These are phyloP conservation scores for Bacterosira constricta DNA, from an alignment of 108 stramenopile genomes.

Conservation along the genomic window DNA sequence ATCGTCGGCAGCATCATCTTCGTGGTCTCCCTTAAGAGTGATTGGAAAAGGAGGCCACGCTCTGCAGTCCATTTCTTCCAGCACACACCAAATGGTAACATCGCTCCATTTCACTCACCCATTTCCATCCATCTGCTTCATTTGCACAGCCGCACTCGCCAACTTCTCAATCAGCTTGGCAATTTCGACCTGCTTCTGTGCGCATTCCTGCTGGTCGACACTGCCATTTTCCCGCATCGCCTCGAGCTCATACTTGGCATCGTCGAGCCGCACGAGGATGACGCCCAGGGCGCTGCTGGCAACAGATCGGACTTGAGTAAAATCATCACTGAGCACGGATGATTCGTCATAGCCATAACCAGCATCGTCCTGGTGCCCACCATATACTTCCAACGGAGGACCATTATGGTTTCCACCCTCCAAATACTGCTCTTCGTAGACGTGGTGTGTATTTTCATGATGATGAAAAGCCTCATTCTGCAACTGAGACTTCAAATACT, in stretches of 20 bases:
- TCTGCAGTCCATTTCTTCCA: too few species aligned
- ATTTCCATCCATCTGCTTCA: slow-evolving; percentile 21
- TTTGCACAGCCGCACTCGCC: slow-evolving; percentile 17
- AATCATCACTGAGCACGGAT: slow-evolving; percentile 30
- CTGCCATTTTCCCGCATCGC: neutral
- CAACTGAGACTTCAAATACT: too few species aligned
- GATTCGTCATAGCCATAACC: slow-evolving; percentile 12
- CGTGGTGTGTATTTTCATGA: too few species aligned
- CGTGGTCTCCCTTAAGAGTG: too few species aligned
- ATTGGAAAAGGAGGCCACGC: too few species aligned
- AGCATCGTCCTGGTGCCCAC: neutral
- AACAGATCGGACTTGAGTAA: slow-evolving; percentile 21
- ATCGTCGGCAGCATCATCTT: too few species aligned
- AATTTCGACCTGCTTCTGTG: slow-evolving; percentile 26
- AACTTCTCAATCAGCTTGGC: slow-evolving; percentile 30
- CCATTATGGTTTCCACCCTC: slow-evolving; percentile 3
- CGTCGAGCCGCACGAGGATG: slow-evolving; percentile 20
- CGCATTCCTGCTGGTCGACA: neutral
- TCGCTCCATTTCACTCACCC: too few species aligned
- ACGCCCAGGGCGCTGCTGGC: slow-evolving; percentile 24
- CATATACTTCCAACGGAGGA: slow-evolving; percentile 18
- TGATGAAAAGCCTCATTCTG: too few species aligned
- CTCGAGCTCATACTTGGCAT: slow-evolving; percentile 31
- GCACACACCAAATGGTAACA: too few species aligned
- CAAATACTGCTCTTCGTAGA: slow-evolving; percentile 1